These are phyloP conservation scores for Kodamaea lidongshanica DNA, from an alignment of 805 yeast species.

Conservation along the genomic window DNA sequence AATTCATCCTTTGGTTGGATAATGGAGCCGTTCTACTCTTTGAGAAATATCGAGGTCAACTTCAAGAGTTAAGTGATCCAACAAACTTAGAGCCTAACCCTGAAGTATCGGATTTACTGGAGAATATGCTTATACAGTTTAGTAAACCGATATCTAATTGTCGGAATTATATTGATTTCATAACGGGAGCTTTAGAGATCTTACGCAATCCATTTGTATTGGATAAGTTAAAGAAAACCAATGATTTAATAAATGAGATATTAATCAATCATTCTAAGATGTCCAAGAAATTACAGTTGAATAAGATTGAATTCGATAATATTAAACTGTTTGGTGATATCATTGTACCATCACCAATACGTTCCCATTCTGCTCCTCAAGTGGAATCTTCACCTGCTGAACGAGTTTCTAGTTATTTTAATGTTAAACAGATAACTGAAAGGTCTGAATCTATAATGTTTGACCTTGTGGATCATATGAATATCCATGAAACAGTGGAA, in stretches of 20 bases:
- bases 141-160: constrained; percentile 30
- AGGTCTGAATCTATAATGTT: constrained; percentile 23
- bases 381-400: constrained; percentile 4
- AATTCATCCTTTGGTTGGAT: constrained; percentile 36
- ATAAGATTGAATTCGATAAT: constrained; percentile 31
- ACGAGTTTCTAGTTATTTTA: constrained; percentile 35
- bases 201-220: constrained; percentile 36
- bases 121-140: constrained; percentile 11
- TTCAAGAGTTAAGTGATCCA: constrained; percentile 11
- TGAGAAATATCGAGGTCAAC: constrained; percentile 22
- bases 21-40: constrained; percentile 28
- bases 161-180: constrained; percentile 23
- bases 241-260: no score
- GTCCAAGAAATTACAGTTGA: no score
- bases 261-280: no score
- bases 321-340: constrained; percentile 23
- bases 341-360: constrained; percentile 5
- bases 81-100: constrained; percentile 1
- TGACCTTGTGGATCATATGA: constrained; percentile 10
- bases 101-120: constrained; percentile 3
- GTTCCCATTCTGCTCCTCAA: constrained; percentile 5
- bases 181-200: constrained; percentile 15
- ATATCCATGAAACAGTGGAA: constrained; percentile 17
- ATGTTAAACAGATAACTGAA: constrained; percentile 29
- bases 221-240: constrained; percentile 21